Conservation (phyloP, 345 rosid genomes). For the Salix koriyanagi region DNA sequence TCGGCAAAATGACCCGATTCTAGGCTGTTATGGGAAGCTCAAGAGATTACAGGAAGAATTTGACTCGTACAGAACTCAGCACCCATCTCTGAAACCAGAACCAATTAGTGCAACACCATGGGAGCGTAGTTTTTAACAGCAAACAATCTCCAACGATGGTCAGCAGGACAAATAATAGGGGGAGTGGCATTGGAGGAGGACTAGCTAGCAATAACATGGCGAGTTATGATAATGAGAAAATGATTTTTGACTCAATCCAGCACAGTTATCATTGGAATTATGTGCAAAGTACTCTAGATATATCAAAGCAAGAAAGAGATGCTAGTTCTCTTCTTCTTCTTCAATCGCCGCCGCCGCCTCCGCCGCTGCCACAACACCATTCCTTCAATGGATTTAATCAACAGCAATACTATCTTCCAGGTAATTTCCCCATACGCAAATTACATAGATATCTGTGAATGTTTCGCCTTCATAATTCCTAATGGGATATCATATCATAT, state of each 20-base stretch:
- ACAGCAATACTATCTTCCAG: constrained; percentile 27
- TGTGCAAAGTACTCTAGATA: constrained; percentile 14
- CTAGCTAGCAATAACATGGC: background rate
- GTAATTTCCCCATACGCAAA: constrained; percentile 2
- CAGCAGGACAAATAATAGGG: background rate
- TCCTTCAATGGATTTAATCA: constrained; percentile 20
- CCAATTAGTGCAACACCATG: constrained; percentile 8
- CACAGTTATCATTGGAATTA: constrained; percentile 19
- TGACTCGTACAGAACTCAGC: constrained; percentile 31
- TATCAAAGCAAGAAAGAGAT: constrained; percentile 24
- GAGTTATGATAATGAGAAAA: constrained; percentile 7
- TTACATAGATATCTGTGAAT: too few relatives aligned
- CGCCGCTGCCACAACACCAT: background rate
- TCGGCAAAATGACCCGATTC: constrained; percentile 59
- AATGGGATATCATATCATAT: background rate
- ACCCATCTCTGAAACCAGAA: constrained; percentile 11
- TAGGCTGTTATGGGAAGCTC: constrained; percentile 60
- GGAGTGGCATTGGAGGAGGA: constrained; percentile 1
- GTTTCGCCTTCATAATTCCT: background rate
- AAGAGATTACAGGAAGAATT: constrained; percentile 52
- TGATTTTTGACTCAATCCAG: constrained; percentile 19
- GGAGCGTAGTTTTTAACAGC: background rate
- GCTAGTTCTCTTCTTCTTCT: constrained; percentile 7
- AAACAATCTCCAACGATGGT: background rate
- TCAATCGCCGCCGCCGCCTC: constrained; percentile 9